Percentiles rank a stretch among this genome's conserved stretches.
phyloP scores from a whole-genome alignment of 306 rosid genomes.

The Lupinus albus region DNA sequence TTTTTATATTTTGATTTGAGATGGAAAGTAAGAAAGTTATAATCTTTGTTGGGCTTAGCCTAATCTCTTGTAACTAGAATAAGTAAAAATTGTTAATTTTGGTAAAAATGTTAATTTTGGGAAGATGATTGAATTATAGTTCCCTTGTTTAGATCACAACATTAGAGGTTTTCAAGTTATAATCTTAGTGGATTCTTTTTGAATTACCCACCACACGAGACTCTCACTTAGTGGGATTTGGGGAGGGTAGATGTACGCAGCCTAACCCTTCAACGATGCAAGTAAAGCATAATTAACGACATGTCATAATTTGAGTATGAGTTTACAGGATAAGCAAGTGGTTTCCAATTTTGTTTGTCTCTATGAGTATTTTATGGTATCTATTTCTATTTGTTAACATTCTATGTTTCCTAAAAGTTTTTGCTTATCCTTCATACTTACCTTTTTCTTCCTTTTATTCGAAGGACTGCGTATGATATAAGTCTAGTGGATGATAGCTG shows the following conservation, averaged over 20 bases:
- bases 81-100: too few relatives aligned
- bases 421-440: neutral
- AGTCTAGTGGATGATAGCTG: slow-evolving; percentile 80
- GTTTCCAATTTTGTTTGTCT: neutral
- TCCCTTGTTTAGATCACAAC: neutral
- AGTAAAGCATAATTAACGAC: slow-evolving; percentile 15
- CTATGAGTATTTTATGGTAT: slow-evolving; percentile 13
- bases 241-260: too few relatives aligned
- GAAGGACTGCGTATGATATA: slow-evolving; percentile 89
- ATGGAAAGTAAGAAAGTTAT: slow-evolving; percentile 3
- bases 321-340: neutral
- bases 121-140: neutral
- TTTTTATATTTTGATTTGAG: neutral
- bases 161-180: neutral
- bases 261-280: too few relatives aligned
- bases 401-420: slow-evolving; percentile 6
- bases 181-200: too few relatives aligned
- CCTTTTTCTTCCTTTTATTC: slow-evolving; percentile 24
- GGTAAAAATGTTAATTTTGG: too few relatives aligned
- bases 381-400: slow-evolving; percentile 4
- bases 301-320: neutral
- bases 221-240: too few relatives aligned
- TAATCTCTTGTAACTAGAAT: too few relatives aligned
- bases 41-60: neutral
- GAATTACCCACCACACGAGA: too few relatives aligned